Evolutionary conservation across 768 basidiomycete species (phyloP).

Genomic region (Agrocybe praecox): DNA sequence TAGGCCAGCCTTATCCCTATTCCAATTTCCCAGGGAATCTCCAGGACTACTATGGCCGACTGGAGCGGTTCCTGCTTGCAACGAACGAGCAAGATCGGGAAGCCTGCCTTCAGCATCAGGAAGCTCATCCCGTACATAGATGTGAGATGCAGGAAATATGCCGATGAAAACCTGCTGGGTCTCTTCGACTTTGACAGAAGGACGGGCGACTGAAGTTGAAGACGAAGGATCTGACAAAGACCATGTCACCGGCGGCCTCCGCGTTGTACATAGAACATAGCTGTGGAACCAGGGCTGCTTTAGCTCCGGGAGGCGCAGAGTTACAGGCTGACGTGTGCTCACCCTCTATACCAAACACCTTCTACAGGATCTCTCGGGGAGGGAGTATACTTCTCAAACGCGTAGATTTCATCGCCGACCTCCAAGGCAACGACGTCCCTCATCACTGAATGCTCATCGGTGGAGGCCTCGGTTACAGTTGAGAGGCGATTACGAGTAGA

Average conservation of each 20-base stretch:
- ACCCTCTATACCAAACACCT: slow-evolving; percentile 94
- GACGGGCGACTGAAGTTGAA: slow-evolving; percentile 40
- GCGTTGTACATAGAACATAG: slow-evolving; percentile 85
- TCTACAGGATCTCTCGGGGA: slow-evolving; percentile 68
- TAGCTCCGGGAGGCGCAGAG: background rate
- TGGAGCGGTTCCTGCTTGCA: slow-evolving; percentile 38
- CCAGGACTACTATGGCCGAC: slow-evolving; percentile 46
- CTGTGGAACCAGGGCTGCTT: slow-evolving; percentile 36
- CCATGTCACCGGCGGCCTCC: slow-evolving; percentile 73
- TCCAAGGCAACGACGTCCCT: slow-evolving; percentile 85
- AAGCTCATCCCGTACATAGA: slow-evolving; percentile 83
- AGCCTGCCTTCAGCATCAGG: slow-evolving; percentile 88
- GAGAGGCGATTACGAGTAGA: slow-evolving; percentile 60
- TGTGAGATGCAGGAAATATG: slow-evolving; percentile 90
- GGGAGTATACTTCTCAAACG: slow-evolving; percentile 89
- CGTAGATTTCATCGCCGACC: slow-evolving; percentile 96
- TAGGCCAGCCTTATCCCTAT: slow-evolving; percentile 41
- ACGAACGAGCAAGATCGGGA: slow-evolving; percentile 68
- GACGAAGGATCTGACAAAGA: slow-evolving; percentile 61
- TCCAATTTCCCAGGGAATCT: slow-evolving; percentile 49
- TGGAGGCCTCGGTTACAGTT: slow-evolving; percentile 62
- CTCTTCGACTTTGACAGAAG: slow-evolving; percentile 67
- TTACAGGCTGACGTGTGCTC: slow-evolving; percentile 34
- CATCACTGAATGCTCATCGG: slow-evolving; percentile 65
- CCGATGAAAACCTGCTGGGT: slow-evolving; percentile 90